Conservation (phyloP, 2,329 filamentous ascomycete species). For the Penicillium sp. region DNA sequence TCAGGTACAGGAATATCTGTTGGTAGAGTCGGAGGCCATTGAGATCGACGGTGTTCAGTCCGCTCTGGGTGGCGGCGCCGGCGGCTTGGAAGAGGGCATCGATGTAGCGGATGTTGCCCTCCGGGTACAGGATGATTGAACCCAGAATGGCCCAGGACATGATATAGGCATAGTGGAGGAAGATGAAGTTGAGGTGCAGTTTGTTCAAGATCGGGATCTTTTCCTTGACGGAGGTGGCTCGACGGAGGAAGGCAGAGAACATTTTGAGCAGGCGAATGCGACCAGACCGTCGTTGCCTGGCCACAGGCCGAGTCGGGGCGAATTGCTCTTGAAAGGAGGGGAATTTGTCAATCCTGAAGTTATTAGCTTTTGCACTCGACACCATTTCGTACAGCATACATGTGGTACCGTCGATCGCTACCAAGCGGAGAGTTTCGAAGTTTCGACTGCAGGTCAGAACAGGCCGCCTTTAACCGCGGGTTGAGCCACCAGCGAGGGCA, state of each 20-base stretch:
- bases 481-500: conserved; percentile 10
- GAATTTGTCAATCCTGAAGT: conserved; percentile 18
- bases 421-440: conserved; percentile 16
- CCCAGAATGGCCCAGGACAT: conserved; percentile 70
- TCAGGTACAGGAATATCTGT: conserved; percentile 70
- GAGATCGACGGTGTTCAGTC: conserved; percentile 75
- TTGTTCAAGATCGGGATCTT: conserved; percentile 40
- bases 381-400: conserved; percentile 14
- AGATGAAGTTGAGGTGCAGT: conserved; percentile 48
- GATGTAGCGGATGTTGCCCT: conserved; percentile 69
- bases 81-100: conserved; percentile 88
- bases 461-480: conserved; percentile 22
- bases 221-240: conserved; percentile 27
- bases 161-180: conserved; percentile 70
- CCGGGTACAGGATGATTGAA: conserved; percentile 74
- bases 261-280: conserved; percentile 24
- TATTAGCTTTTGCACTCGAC: conserved; percentile 3
- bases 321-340: conserved; percentile 16
- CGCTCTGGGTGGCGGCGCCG: conserved; percentile 86
- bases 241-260: conserved; percentile 30
- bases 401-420: conserved; percentile 23
- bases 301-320: conserved; percentile 10
- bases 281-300: conserved; percentile 15
- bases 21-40: conserved; percentile 70
- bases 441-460: conserved; percentile 6